Evolutionary conservation across 495 filamentous ascomycete genomes (phyloP), one percentile per base, ranked within the genome.

Genomic region (Tuber indicum): DNA sequence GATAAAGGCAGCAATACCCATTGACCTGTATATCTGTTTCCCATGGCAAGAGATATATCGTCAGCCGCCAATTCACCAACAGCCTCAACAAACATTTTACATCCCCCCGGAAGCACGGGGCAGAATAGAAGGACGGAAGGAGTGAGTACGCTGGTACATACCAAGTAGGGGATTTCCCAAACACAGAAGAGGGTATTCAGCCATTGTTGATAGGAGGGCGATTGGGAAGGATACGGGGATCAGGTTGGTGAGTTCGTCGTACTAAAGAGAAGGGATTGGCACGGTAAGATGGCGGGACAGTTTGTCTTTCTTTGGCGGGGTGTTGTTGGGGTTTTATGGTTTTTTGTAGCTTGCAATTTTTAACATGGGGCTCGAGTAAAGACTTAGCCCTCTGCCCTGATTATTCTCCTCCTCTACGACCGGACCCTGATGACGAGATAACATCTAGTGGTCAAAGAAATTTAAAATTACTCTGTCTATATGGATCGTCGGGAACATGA

Each of bases 161-260:
- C 93, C 93, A 79, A 99, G 91, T 80, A 99, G 89, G 84, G 96
- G 96, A 85, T 99, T 99, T 90, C 97, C 96, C 83, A 99, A 85
- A 86, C 92, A 94, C 77, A 97, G 87, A 77, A 99, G 90, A 85
- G 91, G 87, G 87, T 91, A 98, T 84, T 92, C 90, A 49, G 79
- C 72, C 82, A 83, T 83, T 76, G 71, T 45, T 36, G 41, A 52
- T 41, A 39, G 43, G 6, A 26, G 45, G 62, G 62, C n/a, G 39
- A 42, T 44, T 49, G 41, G 17, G 36, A 39, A 69, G 62, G 69
- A 41, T 66, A 76, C 52, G 74, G 26, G n/a, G 58, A 2, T 36
- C 17, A 19, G 26, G 58, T 66, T 32, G n/a, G 32, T 42, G n/a
- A 41, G 49, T 74, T 43, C 44, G 74, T 73, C 76, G 77, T 62